Conservation (phyloP, 768 basidiomycete genomes). For the Lactarius sp. region DNA sequence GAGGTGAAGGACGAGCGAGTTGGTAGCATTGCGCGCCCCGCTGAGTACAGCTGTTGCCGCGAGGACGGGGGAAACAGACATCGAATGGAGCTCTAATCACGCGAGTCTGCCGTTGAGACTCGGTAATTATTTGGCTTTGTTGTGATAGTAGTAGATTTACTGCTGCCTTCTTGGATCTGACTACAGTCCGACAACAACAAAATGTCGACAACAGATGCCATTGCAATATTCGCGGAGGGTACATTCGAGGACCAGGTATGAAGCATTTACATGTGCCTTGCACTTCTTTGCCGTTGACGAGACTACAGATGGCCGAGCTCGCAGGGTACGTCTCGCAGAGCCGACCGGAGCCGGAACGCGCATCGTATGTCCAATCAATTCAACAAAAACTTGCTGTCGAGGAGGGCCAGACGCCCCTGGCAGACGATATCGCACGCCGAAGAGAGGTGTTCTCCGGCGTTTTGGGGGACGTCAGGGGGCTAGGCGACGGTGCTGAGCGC, state of each 20-base stretch:
- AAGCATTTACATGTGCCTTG: neutral
- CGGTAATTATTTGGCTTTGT: constrained; percentile 7
- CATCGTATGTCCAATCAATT: constrained; percentile 59
- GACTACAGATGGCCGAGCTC: constrained; percentile 64
- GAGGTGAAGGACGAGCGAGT: constrained; percentile 17
- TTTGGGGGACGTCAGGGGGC: constrained; percentile 53
- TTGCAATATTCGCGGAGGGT: constrained; percentile 83
- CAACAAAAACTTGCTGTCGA: constrained; percentile 50
- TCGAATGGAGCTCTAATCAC: neutral
- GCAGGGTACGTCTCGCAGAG: constrained; percentile 67
- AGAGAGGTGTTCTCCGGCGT: constrained; percentile 56
- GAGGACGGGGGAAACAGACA: constrained; percentile 19
- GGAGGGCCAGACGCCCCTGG: constrained; percentile 48
- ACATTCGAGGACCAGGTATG: constrained; percentile 78
- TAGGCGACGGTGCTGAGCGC: constrained; percentile 76
- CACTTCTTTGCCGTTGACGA: constrained; percentile 5
- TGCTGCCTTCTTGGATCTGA: too few species aligned
- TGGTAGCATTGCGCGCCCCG: constrained; percentile 11
- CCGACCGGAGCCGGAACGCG: constrained; percentile 63
- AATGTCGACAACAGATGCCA: constrained; percentile 69
- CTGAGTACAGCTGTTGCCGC: constrained; percentile 14
- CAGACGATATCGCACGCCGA: constrained; percentile 49
- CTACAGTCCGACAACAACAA: neutral
- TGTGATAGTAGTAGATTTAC: neutral
- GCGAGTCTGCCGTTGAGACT: too few species aligned